Conservation (phyloP, 306 rosid species). For the Betula pendula region DNA sequence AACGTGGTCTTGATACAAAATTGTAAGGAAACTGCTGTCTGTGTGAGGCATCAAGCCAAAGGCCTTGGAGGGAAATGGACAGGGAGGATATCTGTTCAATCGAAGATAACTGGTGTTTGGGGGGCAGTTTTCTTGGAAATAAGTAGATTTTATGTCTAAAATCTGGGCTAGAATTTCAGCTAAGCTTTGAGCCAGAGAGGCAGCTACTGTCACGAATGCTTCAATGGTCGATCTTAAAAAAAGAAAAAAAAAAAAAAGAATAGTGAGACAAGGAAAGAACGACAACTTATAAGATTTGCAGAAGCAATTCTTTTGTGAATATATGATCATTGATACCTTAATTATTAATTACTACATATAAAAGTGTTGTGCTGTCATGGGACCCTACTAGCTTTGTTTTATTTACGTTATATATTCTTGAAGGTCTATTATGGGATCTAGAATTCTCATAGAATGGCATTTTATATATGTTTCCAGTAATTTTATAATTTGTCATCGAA, state of each 20-base stretch:
- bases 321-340: too few relatives aligned
- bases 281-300: too few relatives aligned
- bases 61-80: conserved; percentile 54
- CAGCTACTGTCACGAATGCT: conserved; percentile 33
- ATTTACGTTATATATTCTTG: too few relatives aligned
- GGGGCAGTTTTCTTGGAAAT: conserved; percentile 56
- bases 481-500: too few relatives aligned
- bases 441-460: too few relatives aligned
- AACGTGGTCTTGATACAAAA: conserved; percentile 41
- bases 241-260: background rate
- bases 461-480: too few relatives aligned
- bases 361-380: too few relatives aligned
- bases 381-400: too few relatives aligned
- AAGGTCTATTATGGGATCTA: too few relatives aligned
- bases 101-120: conserved; percentile 44
- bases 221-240: conserved; percentile 44
- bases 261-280: background rate
- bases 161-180: conserved; percentile 52
- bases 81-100: conserved; percentile 67
- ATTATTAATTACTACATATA: too few relatives aligned
- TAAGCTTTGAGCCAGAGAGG: conserved; percentile 43
- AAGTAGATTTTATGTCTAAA: conserved; percentile 40
- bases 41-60: conserved; percentile 63
- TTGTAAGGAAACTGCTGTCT: conserved; percentile 55
- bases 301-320: too few relatives aligned